phyloP scores from a whole-genome alignment of 768 basidiomycete genomes.

The Trametes sanguinea region DNA sequence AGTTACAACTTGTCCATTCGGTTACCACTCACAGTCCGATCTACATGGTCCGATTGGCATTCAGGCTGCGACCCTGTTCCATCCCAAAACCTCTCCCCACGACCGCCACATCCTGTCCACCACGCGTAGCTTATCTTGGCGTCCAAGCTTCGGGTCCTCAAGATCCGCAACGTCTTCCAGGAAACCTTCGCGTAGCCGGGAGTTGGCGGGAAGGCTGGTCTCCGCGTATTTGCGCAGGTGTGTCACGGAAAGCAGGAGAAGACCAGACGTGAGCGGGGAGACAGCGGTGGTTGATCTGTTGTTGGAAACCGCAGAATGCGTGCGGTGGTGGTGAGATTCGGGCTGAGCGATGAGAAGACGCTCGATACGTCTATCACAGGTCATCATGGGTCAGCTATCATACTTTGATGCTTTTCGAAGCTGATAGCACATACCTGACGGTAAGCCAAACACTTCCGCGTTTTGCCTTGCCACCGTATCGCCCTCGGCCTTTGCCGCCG shows the following conservation, averaged over 20 bases:
- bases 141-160: conserved; percentile 69
- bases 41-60: neutral
- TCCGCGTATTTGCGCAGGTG: conserved; percentile 68
- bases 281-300: conserved; percentile 32
- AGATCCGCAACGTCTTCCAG: conserved; percentile 83
- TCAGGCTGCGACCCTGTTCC: conserved; percentile 41
- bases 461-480: conserved; percentile 58
- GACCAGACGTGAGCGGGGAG: conserved; percentile 66
- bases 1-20: neutral
- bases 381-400: too few relatives aligned
- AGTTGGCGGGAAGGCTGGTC: conserved; percentile 53
- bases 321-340: conserved; percentile 25
- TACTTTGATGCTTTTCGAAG: neutral
- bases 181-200: conserved; percentile 73
- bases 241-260: conserved; percentile 70
- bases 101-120: conserved; percentile 88
- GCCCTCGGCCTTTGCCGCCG: conserved; percentile 49
- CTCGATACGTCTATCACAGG: conserved; percentile 59
- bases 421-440: conserved; percentile 54
- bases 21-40: neutral
- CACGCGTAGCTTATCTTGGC: conserved; percentile 73
- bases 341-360: conserved; percentile 60
- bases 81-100: conserved; percentile 74
- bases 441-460: conserved; percentile 66
- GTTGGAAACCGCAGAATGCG: conserved; percentile 10